A percentile compares a stretch with the other conserved stretches of the same genome.
phyloP scores from a whole-genome alignment of 2,329 filamentous ascomycete species.

The Stromatinia cepivora region DNA sequence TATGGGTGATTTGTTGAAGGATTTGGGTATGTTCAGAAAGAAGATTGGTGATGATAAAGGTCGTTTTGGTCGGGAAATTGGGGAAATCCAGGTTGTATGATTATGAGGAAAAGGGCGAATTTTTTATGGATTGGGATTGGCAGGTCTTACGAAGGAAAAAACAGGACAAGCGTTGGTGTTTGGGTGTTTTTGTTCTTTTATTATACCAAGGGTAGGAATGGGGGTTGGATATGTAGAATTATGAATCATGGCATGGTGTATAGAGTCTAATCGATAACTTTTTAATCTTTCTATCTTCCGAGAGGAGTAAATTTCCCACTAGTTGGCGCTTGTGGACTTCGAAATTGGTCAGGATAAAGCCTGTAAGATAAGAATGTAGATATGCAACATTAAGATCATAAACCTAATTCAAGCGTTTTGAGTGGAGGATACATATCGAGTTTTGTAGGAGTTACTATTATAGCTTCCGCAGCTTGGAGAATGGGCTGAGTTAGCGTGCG shows the following conservation, averaged over 20 bases:
- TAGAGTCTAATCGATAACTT: neutral
- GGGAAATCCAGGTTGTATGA: neutral
- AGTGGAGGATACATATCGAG: neutral
- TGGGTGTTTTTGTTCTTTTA: conserved; percentile 16
- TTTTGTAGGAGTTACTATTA: neutral
- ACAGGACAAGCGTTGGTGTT: conserved; percentile 14
- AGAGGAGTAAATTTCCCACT: neutral
- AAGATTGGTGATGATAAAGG: conserved; percentile 83
- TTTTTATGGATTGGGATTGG: neutral
- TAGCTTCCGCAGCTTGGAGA: too few relatives aligned
- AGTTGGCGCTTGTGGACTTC: neutral
- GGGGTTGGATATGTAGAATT: conserved; percentile 4
- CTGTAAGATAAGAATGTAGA: neutral
- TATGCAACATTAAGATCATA: neutral
- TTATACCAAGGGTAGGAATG: conserved; percentile 19
- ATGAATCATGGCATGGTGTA: neutral
- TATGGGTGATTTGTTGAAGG: conserved; percentile 79
- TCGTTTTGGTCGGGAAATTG: conserved; percentile 51
- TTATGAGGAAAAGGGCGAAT: neutral
- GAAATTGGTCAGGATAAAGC: neutral
- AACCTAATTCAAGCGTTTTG: neutral
- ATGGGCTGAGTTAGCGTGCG: too few relatives aligned
- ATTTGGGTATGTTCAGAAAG: conserved; percentile 75
- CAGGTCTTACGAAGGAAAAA: neutral
- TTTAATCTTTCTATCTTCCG: neutral